Base-by-base conservation (phyloP, 768 basidiomycete genomes). In the Termitomyces sp. region DNA sequence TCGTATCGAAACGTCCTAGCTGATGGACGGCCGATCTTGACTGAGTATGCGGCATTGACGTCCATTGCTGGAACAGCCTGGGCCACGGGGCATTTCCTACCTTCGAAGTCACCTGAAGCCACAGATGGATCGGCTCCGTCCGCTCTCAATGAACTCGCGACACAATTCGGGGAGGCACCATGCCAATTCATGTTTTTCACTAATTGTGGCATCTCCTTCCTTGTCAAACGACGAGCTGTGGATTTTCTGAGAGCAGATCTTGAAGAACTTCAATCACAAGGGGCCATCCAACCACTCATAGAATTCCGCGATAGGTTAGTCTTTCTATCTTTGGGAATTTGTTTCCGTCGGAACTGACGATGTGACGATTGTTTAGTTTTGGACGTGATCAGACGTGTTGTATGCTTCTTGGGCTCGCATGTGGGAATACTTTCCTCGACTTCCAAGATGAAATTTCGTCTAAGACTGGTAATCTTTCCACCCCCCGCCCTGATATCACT, bases 321-420 rank as follows among this genome's bases (percentile, higher is more conserved):
- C 41, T 23, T 57, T 47, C 54, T 57, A 43, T 18, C 46, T 23
- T 55, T 10, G 16, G 43, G 28, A 30, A 56, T 50, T 50, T 10
- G n/a, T 5, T 30, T 49, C 49, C 33, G 35, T 1, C 28, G 32
- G 64, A 61, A 60, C 46, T 58, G 10, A 56, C 41, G 9, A 46
- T 41, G 18, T 10, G n/a, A 10, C 28, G 28, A 58, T 13, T 44
- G 23, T 60, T 18, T 64, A 96, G 95, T 68, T 97, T 91, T 70
- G 94, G 95, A 49, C 83, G 93, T 55, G 91, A 95, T 69, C 91
- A 96, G 67, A 89, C 92, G 3, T 95, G 93, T 66, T 88, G 92
- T 5, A 95, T 97, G 91, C 82, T 93, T 18, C 80, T 96, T 14
- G 89, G 87, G 12, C 80, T 98, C 57, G 91, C 93, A 0, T 82